Percentiles rank a stretch among this genome's conserved stretches.
Evolutionary conservation across 2,329 filamentous ascomycete genomes (phyloP).

Genomic region (Xylaria sp.): DNA sequence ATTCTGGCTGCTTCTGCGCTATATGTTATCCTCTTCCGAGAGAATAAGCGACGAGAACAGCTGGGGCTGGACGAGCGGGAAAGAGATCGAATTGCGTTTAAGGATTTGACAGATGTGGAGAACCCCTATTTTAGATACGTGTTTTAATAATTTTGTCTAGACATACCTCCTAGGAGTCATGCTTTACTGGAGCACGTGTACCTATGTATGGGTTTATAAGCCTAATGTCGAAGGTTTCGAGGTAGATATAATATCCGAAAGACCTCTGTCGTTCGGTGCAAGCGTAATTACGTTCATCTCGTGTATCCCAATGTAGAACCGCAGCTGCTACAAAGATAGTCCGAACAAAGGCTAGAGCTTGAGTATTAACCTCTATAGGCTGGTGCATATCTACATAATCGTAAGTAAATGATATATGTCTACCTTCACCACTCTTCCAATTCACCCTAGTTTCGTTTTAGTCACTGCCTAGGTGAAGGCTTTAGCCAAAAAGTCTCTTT

Average conservation of each 20-base stretch:
- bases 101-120: constrained; percentile 75
- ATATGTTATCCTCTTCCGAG: constrained; percentile 68
- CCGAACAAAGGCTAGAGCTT: not conserved
- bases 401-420: not conserved
- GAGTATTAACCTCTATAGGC: not conserved
- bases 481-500: not conserved
- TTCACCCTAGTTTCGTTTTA: not conserved
- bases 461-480: not conserved
- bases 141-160: constrained; percentile 47
- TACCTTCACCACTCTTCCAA: not conserved
- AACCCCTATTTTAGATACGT: constrained; percentile 75
- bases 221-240: too few species aligned
- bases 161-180: too few species aligned
- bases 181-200: not conserved
- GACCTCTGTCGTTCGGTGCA: too few species aligned
- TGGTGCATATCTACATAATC: not conserved
- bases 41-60: constrained; percentile 65
- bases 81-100: constrained; percentile 72
- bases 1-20: constrained; percentile 67
- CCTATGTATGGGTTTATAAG: not conserved
- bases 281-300: too few species aligned
- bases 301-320: not conserved
- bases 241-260: too few species aligned
- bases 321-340: not conserved
- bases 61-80: constrained; percentile 68